phyloP scores from a whole-genome alignment of 768 basidiomycete genomes.

The Collybia nuda region DNA sequence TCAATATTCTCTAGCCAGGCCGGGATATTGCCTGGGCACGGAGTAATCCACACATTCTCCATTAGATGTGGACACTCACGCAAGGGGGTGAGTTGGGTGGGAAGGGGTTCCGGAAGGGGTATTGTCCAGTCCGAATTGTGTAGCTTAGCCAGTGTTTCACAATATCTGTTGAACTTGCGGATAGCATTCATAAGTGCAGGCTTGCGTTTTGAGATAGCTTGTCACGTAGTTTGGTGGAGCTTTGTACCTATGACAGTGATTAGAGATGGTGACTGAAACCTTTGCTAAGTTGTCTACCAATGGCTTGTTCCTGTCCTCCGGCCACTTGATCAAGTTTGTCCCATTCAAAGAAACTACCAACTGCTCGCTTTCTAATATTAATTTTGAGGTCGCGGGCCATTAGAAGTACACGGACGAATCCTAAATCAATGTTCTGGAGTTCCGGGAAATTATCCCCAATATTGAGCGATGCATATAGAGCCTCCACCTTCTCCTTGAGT shows the following conservation, averaged over 20 bases:
- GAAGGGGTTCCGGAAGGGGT: slow-evolving; percentile 29
- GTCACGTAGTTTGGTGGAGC: slow-evolving; percentile 26
- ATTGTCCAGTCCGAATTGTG: slow-evolving; percentile 22
- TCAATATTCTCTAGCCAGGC: slow-evolving; percentile 31
- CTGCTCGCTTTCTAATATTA: slow-evolving; percentile 30
- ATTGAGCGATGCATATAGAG: slow-evolving; percentile 33
- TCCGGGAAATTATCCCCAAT: slow-evolving; percentile 29
- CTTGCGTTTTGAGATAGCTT: slow-evolving; percentile 23
- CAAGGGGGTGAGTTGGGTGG: slow-evolving; percentile 23
- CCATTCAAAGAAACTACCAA: slow-evolving; percentile 36
- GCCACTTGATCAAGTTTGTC: slow-evolving; percentile 23
- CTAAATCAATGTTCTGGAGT: slow-evolving; percentile 23
- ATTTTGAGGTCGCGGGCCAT: slow-evolving; percentile 37
- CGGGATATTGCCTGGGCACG: slow-evolving; percentile 10
- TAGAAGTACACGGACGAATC: slow-evolving; percentile 29
- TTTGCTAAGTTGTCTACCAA: neutral
- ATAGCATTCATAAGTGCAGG: slow-evolving; percentile 21
- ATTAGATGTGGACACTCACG: slow-evolving; percentile 23
- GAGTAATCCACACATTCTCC: slow-evolving; percentile 34
- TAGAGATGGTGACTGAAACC: neutral
- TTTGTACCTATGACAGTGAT: slow-evolving; percentile 20
- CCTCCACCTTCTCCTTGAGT: slow-evolving; percentile 24
- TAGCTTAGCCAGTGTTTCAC: slow-evolving; percentile 14
- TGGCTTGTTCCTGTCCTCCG: slow-evolving; percentile 1
- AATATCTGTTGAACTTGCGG: slow-evolving; percentile 27